Evolutionary conservation across 2,329 filamentous ascomycete species (phyloP).

Genomic region (Diaporthe citriasiana): DNA sequence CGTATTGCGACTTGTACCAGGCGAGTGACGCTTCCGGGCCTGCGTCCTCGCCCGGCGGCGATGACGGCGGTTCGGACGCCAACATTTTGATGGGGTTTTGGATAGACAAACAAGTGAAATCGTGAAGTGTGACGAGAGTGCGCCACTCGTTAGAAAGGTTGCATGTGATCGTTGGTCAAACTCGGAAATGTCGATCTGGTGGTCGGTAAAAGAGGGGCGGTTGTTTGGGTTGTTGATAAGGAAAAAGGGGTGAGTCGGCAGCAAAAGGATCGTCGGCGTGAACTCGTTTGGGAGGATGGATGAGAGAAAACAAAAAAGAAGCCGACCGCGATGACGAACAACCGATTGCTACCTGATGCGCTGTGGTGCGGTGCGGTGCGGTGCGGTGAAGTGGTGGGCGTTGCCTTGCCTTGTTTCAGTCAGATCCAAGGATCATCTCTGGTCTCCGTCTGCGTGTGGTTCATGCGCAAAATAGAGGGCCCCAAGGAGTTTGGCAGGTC

Average conservation of each 20-base stretch:
- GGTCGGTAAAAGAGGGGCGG: constrained; percentile 30
- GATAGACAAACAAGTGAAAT: constrained; percentile 21
- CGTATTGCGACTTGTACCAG: constrained; percentile 98
- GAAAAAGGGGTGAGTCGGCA: constrained; percentile 34
- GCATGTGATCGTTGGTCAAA: constrained; percentile 40
- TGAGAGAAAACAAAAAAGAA: constrained; percentile 31
- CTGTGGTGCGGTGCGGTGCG: constrained; percentile 36
- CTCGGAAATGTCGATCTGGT: constrained; percentile 23
- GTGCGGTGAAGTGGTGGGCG: constrained; percentile 30
- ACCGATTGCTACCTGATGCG: background rate
- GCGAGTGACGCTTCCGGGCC: constrained; percentile 81
- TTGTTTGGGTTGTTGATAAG: constrained; percentile 35
- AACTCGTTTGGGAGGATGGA: constrained; percentile 16
- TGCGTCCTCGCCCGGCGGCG: constrained; percentile 69
- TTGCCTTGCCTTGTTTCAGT: constrained; percentile 42
- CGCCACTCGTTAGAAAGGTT: constrained; percentile 41
- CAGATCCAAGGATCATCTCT: constrained; percentile 38
- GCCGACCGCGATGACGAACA: constrained; percentile 21
- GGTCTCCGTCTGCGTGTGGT: constrained; percentile 29
- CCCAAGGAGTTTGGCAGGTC: constrained; percentile 36
- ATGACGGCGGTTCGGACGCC: constrained; percentile 69
- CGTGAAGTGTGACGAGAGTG: constrained; percentile 36
- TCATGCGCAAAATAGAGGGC: constrained; percentile 39
- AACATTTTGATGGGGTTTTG: constrained; percentile 58
- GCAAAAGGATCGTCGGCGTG: constrained; percentile 28